Evolutionary conservation across 225 moss, liverwort and hornwort species (phyloP).

Genomic region (Polytrichum formosum): DNA sequence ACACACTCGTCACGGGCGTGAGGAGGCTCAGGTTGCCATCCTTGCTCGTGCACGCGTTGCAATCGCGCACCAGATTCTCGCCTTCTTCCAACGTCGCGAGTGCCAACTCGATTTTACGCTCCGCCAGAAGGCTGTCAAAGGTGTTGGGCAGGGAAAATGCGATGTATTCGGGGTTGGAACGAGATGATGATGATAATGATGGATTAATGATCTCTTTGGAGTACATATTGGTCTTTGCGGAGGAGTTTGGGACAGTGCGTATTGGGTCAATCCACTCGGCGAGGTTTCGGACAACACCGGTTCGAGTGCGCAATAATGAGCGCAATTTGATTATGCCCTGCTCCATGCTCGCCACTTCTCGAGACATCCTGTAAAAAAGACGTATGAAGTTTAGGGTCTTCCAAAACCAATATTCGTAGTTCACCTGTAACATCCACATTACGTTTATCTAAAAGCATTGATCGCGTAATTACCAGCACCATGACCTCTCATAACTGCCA

Average conservation of each 20-base stretch:
- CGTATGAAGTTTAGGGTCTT: neutral
- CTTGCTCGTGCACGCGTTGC: slow-evolving; percentile 17
- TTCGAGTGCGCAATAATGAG: slow-evolving; percentile 25
- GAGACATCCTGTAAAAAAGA: slow-evolving; percentile 26
- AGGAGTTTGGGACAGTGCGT: slow-evolving; percentile 9
- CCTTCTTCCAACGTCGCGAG: slow-evolving; percentile 64
- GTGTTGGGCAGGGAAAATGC: slow-evolving; percentile 46
- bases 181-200: slow-evolving; percentile 3
- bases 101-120: slow-evolving; percentile 64
- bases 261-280: slow-evolving; percentile 10
- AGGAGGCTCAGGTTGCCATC: slow-evolving; percentile 24
- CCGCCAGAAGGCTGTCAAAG: slow-evolving; percentile 68
- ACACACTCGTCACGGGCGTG: slow-evolving; percentile 21
- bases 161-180: slow-evolving; percentile 11
- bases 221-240: neutral
- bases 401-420: too few species aligned
- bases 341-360: slow-evolving; percentile 43
- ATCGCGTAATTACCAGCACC: neutral
- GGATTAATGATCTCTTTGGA: neutral
- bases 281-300: slow-evolving; percentile 27
- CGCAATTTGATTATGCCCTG: slow-evolving; percentile 30
- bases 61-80: slow-evolving; percentile 47
- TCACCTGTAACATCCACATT: too few species aligned
- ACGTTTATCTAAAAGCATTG: neutral
- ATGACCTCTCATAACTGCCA: neutral